These are phyloP conservation scores for Leishmania gerbilli DNA, from an alignment of 208 protist species.

Conservation along the genomic window DNA sequence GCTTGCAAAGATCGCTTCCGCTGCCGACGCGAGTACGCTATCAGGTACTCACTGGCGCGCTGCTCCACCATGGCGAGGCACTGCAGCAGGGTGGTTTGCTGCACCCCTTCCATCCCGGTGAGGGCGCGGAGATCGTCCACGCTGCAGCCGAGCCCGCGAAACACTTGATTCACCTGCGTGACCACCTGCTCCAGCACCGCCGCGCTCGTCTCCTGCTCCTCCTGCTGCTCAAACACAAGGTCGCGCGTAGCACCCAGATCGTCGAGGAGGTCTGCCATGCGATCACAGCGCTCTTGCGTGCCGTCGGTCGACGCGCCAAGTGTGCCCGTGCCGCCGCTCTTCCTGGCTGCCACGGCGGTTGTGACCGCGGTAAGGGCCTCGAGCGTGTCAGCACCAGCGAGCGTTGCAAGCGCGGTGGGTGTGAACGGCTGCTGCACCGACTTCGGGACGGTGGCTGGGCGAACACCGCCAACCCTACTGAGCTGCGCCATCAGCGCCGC, in stretches of 20 bases:
- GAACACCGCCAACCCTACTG: not conserved
- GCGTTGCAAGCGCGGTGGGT: constrained; percentile 10
- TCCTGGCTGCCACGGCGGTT: not conserved
- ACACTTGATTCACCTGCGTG: constrained; percentile 39
- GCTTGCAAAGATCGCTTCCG: not conserved
- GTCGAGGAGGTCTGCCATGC: constrained; percentile 21
- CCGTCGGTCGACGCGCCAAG: not conserved
- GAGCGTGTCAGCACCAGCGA: constrained; percentile 13
- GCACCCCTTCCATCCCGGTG: constrained; percentile 37
- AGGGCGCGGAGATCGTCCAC: constrained; percentile 20
- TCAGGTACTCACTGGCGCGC: constrained; percentile 75
- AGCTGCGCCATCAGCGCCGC: constrained; percentile 24
- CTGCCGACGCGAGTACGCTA: constrained; percentile 38
- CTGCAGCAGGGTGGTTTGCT: constrained; percentile 29
- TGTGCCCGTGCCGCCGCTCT: not conserved
- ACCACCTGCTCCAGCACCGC: constrained; percentile 35
- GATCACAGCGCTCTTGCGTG: constrained; percentile 1
- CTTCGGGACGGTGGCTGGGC: not conserved
- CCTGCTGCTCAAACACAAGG: constrained; percentile 27
- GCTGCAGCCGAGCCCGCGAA: constrained; percentile 54
- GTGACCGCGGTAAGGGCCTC: constrained; percentile 5
- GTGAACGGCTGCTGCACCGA: not conserved
- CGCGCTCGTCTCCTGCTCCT: constrained; percentile 23
- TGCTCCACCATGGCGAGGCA: constrained; percentile 75
- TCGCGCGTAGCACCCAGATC: constrained; percentile 32